A percentile compares a stretch with the other conserved stretches of the same genome.
Conservation (phyloP, 2,329 filamentous ascomycete species). For the Corniculantispora saksenae region DNA sequence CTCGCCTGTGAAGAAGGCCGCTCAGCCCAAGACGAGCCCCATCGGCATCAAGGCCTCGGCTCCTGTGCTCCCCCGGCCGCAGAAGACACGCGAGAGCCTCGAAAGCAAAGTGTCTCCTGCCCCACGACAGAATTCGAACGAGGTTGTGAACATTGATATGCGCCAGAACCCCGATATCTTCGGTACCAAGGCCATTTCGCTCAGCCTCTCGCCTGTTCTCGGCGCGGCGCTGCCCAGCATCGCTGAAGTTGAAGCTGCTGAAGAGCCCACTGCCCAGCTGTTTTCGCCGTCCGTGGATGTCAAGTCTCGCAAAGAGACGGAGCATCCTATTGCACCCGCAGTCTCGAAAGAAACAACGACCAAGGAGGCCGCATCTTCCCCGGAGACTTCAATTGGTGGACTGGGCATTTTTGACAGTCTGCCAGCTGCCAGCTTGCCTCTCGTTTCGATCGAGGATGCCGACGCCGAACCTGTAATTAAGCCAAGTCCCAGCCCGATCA, state of each 20-base stretch:
- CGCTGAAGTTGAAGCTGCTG: background rate
- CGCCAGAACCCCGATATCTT: conserved; percentile 40
- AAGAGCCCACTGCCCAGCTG: background rate
- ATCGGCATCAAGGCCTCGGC: background rate
- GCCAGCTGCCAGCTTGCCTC: background rate
- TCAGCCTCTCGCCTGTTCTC: background rate
- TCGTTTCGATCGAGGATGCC: conserved; percentile 2
- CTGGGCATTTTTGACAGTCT: conserved; percentile 1
- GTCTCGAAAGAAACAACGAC: background rate
- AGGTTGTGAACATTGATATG: conserved; percentile 37
- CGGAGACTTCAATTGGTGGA: background rate
- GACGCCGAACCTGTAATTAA: background rate
- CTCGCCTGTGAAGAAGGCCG: conserved; percentile 8
- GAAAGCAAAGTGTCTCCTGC: conserved; percentile 9
- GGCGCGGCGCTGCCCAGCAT: conserved; percentile 8
- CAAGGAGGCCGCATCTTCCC: background rate
- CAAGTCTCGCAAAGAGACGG: background rate
- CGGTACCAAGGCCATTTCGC: conserved; percentile 24
- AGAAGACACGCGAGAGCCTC: background rate
- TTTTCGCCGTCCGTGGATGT: conserved; percentile 4
- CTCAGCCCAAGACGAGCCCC: background rate
- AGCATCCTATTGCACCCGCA: background rate
- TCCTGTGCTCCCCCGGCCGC: background rate
- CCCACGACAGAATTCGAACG: conserved; percentile 18
- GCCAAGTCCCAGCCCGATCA: conserved; percentile 9